These are phyloP conservation scores for Talaromyces pinophilus DNA, from an alignment of 2,329 filamentous ascomycete genomes.

Conservation along the genomic window DNA sequence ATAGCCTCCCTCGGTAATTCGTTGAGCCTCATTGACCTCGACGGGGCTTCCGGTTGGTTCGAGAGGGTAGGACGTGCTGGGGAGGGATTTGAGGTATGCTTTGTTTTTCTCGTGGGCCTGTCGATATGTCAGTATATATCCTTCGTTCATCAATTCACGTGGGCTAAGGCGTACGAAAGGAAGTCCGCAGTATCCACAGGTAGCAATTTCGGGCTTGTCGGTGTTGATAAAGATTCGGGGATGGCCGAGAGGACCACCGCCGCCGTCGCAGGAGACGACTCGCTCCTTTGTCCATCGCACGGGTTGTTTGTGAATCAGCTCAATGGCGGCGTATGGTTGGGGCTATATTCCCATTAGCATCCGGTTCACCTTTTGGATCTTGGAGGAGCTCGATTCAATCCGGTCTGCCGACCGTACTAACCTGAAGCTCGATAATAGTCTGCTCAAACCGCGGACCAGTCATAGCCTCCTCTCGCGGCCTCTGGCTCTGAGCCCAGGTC, in stretches of 20 bases:
- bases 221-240: constrained; percentile 96
- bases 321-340: constrained; percentile 84
- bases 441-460: constrained; percentile 94
- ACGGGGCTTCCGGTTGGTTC: constrained; percentile 60
- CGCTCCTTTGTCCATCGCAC: constrained; percentile 86
- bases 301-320: constrained; percentile 92
- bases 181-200: constrained; percentile 89
- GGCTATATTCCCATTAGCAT: constrained; percentile 60
- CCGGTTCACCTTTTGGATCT: background rate
- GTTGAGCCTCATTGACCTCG: constrained; percentile 60
- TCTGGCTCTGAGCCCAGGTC: constrained; percentile 85
- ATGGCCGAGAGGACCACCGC: constrained; percentile 85
- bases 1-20: constrained; percentile 59
- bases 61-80: constrained; percentile 79
- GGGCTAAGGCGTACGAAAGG: constrained; percentile 67
- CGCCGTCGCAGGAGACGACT: constrained; percentile 85
- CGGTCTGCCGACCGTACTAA: constrained; percentile 47
- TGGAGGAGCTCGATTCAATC: background rate
- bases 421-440: constrained; percentile 90
- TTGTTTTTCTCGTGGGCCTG: constrained; percentile 91
- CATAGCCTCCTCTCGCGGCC: constrained; percentile 80
- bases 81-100: constrained; percentile 77
- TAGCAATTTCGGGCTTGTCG: constrained; percentile 91
- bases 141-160: no score
- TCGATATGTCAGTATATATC: background rate